A percentile compares a stretch with the other conserved stretches of the same genome.
Evolutionary conservation across 106 monocot species (phyloP).

Genomic region (Dendrobium nobile): DNA sequence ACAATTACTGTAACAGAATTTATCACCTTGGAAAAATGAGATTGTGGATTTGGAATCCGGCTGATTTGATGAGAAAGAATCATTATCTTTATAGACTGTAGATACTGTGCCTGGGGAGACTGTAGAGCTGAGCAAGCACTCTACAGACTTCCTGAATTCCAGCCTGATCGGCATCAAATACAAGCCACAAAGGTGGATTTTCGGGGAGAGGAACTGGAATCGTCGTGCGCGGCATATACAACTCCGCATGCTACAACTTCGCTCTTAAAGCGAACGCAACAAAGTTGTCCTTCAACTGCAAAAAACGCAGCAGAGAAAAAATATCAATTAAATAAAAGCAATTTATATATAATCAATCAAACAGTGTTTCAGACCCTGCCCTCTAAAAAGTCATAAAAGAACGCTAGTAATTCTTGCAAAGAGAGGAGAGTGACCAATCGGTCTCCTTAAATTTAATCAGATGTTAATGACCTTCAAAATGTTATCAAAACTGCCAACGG

Average conservation of each 20-base stretch:
- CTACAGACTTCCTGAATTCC: slow-evolving; percentile 89
- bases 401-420: too few relatives aligned
- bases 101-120: slow-evolving; percentile 72
- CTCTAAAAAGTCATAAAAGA: too few relatives aligned
- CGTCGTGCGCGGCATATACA: slow-evolving; percentile 88
- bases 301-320: slow-evolving; percentile 3
- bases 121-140: slow-evolving; percentile 81
- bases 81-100: slow-evolving; percentile 71
- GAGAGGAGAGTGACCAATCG: too few relatives aligned
- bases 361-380: background rate
- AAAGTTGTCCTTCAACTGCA: slow-evolving; percentile 75
- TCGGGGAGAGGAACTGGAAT: slow-evolving; percentile 85
- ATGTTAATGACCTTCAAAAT: too few relatives aligned
- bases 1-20: background rate
- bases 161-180: slow-evolving; percentile 78
- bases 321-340: background rate
- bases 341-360: background rate
- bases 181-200: slow-evolving; percentile 92
- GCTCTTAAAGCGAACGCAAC: slow-evolving; percentile 96
- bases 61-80: slow-evolving; percentile 54
- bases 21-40: slow-evolving; percentile 47
- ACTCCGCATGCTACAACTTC: slow-evolving; percentile 96
- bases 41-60: slow-evolving; percentile 36
- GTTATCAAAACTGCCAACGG: too few relatives aligned
- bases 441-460: too few relatives aligned